phyloP scores from a whole-genome alignment of 768 basidiomycete genomes.

The Termitomyces sp. region DNA sequence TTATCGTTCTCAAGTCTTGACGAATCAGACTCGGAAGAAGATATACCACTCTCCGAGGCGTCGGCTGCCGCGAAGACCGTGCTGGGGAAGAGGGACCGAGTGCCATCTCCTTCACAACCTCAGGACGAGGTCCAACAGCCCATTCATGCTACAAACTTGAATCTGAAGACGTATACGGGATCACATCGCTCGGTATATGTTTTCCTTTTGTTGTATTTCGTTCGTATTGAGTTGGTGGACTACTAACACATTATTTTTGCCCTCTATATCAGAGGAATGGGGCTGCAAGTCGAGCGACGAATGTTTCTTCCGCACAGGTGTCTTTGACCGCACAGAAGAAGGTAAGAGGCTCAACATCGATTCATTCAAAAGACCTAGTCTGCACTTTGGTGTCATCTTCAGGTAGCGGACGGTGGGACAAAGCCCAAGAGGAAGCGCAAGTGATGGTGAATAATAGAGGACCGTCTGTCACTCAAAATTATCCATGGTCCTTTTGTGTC shows the following conservation, averaged over 20 bases:
- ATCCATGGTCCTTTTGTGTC: not conserved
- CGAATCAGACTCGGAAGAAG: constrained; percentile 18
- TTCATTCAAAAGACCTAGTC: not conserved
- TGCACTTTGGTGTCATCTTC: not conserved
- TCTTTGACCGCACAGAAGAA: constrained; percentile 3
- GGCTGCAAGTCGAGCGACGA: not conserved
- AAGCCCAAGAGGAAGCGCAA: constrained; percentile 13
- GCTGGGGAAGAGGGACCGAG: constrained; percentile 17
- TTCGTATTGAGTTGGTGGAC: not conserved
- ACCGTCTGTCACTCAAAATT: not conserved
- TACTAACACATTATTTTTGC: not conserved
- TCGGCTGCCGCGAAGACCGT: constrained; percentile 2
- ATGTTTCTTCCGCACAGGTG: not conserved
- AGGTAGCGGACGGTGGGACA: constrained; percentile 2
- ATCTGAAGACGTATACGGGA: not conserved
- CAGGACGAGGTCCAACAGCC: not conserved
- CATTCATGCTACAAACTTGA: not conserved
- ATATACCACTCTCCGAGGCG: constrained; percentile 16
- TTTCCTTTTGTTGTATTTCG: not conserved
- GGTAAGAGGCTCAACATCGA: too few species aligned
- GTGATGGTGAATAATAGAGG: not conserved
- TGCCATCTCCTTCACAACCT: constrained; percentile 7
- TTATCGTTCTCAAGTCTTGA: constrained; percentile 12
- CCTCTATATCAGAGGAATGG: not conserved
- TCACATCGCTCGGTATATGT: constrained; percentile 16